These are phyloP conservation scores for Diplodia intermedia DNA, from an alignment of 2,329 filamentous ascomycete genomes.

Conservation along the genomic window DNA sequence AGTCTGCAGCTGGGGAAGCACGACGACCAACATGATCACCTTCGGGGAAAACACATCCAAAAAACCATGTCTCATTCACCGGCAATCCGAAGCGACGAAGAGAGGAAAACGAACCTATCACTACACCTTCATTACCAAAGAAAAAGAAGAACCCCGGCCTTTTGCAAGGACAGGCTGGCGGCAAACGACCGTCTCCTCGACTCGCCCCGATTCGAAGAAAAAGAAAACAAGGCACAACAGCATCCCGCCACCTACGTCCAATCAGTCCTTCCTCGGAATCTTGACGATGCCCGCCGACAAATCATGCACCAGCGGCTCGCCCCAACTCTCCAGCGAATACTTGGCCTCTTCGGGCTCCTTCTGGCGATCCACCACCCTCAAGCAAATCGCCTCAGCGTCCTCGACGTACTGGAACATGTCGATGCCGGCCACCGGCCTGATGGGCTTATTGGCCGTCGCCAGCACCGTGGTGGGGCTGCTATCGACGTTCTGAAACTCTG, in stretches of 20 bases:
- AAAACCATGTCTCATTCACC: neutral
- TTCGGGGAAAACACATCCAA: neutral
- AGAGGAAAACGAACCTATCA: neutral
- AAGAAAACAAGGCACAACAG: neutral
- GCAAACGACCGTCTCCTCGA: no score
- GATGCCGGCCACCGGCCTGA: neutral
- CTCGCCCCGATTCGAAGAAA: no score
- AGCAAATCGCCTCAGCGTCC: neutral
- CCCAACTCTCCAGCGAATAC: conserved; percentile 1
- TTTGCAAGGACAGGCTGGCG: neutral
- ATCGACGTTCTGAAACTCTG: neutral
- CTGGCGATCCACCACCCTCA: neutral
- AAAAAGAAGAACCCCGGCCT: neutral
- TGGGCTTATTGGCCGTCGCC: neutral
- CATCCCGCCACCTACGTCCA: neutral
- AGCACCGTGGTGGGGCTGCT: neutral
- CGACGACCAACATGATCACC: neutral
- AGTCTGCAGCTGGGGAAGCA: neutral
- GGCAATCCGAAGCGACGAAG: neutral
- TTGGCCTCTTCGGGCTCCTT: conserved; percentile 1
- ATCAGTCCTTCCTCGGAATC: conserved; percentile 10
- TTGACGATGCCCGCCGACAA: conserved; percentile 13
- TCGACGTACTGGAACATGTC: conserved; percentile 2
- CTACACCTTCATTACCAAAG: neutral
- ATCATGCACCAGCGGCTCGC: neutral